Percentiles rank a stretch among this genome's conserved stretches.
Evolutionary conservation across 805 yeast species (phyloP).

Genomic region (Geotrichum ghanense): DNA sequence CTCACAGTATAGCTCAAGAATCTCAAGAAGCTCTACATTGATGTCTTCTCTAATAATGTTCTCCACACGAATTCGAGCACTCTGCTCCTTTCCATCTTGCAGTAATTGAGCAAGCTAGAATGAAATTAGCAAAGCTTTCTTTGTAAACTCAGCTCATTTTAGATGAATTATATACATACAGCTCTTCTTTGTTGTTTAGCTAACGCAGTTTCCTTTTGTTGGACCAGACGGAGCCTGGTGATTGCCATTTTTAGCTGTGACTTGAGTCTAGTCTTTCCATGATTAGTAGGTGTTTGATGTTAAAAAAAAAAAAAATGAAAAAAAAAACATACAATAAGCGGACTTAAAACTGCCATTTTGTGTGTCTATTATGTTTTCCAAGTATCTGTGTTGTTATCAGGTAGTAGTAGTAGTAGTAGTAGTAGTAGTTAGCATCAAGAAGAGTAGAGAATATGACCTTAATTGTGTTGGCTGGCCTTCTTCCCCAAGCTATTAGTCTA

Average conservation of each 20-base stretch:
- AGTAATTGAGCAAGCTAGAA: constrained; percentile 54
- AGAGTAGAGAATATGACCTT: too few relatives aligned
- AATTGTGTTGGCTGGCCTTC: too few relatives aligned
- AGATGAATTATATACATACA: constrained; percentile 19
- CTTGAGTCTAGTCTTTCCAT: constrained; percentile 16
- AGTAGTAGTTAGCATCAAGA: too few relatives aligned
- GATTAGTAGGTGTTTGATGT: too few relatives aligned
- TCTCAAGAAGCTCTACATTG: constrained; percentile 66
- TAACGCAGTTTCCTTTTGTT: constrained; percentile 62
- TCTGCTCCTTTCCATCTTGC: constrained; percentile 59
- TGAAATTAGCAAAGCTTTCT: background rate
- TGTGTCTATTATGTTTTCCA: background rate
- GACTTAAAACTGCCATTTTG: constrained; percentile 1
- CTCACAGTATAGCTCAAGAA: constrained; percentile 74
- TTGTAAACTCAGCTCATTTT: background rate
- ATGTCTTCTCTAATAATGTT: constrained; percentile 75
- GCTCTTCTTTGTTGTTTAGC: constrained; percentile 64
- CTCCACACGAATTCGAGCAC: constrained; percentile 76
- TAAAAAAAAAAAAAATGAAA: background rate
- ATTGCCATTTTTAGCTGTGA: constrained; percentile 51
- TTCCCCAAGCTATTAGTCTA: too few relatives aligned
- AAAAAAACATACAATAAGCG: constrained; percentile 1
- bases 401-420: too few relatives aligned
- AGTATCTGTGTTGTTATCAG: too few relatives aligned
- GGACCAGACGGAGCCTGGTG: constrained; percentile 56